Percentiles rank a stretch among this genome's conserved stretches.
phyloP scores from a whole-genome alignment of 192 early-diverging fungal species.

The Lunasporangiospora selenospora region DNA sequence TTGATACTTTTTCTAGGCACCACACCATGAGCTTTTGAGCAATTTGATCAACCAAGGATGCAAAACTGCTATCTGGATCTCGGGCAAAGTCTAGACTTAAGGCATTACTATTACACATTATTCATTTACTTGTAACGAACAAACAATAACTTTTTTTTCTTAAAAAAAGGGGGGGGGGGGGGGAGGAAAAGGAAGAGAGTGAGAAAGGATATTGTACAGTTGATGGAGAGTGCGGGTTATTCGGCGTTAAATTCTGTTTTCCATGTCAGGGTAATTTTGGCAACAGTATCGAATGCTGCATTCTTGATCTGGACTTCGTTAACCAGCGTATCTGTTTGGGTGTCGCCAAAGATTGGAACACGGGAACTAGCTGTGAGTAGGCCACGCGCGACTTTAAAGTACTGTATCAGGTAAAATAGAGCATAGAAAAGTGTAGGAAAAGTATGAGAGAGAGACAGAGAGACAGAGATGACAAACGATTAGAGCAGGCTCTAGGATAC shows the following conservation, averaged over 20 bases:
- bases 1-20: constrained; percentile 61
- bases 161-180: too few relatives aligned
- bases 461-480: too few relatives aligned
- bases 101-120: too few relatives aligned
- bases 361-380: constrained; percentile 12
- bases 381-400: constrained; percentile 20
- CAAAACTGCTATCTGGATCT: constrained; percentile 92
- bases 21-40: constrained; percentile 74
- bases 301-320: constrained; percentile 32
- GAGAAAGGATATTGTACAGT: too few relatives aligned
- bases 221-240: too few relatives aligned
- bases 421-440: background rate
- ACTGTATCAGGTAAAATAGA: constrained; percentile 1
- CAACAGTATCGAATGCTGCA: constrained; percentile 23
- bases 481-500: too few relatives aligned
- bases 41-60: constrained; percentile 88
- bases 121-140: too few relatives aligned
- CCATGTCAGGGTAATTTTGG: constrained; percentile 39
- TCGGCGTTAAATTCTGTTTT: constrained; percentile 14
- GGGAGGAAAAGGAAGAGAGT: too few relatives aligned
- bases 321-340: background rate
- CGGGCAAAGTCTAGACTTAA: constrained; percentile 83
- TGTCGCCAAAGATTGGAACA: constrained; percentile 6
- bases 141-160: too few relatives aligned
- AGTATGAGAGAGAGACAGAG: too few relatives aligned